Evolutionary conservation across 208 protist genomes (phyloP).

Genomic region (Acanthamoeba polyphaga): DNA sequence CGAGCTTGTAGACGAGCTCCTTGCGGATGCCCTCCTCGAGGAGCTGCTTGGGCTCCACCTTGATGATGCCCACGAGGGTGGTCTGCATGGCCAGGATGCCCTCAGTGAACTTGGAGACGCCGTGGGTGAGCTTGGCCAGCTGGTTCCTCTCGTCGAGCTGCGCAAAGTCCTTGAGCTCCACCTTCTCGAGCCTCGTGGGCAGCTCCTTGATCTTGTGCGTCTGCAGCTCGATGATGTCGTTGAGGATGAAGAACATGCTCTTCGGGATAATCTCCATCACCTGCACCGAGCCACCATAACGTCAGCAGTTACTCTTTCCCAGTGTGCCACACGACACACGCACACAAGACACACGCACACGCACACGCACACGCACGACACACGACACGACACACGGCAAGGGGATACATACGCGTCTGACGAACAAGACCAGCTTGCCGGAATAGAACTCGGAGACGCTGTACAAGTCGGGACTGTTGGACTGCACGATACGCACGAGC

Average conservation of each 20-base stretch:
- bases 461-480: conserved; percentile 67
- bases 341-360: too few relatives aligned
- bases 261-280: conserved; percentile 98
- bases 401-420: background rate
- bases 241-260: conserved; percentile 96
- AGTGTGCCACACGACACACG: too few relatives aligned
- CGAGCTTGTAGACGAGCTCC: conserved; percentile 88
- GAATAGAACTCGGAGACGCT: conserved; percentile 67
- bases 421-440: conserved; percentile 43
- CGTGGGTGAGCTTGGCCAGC: conserved; percentile 93
- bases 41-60: conserved; percentile 96
- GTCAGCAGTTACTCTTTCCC: too few relatives aligned
- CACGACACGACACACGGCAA: too few relatives aligned
- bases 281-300: conserved; percentile 11
- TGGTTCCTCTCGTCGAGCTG: conserved; percentile 94
- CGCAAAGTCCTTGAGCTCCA: conserved; percentile 91
- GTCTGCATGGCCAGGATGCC: conserved; percentile 98
- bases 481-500: conserved; percentile 61
- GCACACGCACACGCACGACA: background rate
- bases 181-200: conserved; percentile 85
- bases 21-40: conserved; percentile 98
- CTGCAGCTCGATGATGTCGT: conserved; percentile 96
- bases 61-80: conserved; percentile 97
- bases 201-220: conserved; percentile 91
- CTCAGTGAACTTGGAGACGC: conserved; percentile 95